Evolutionary conservation across 2,329 filamentous ascomycete species (phyloP).

Genomic region (Fulvia fulva): DNA sequence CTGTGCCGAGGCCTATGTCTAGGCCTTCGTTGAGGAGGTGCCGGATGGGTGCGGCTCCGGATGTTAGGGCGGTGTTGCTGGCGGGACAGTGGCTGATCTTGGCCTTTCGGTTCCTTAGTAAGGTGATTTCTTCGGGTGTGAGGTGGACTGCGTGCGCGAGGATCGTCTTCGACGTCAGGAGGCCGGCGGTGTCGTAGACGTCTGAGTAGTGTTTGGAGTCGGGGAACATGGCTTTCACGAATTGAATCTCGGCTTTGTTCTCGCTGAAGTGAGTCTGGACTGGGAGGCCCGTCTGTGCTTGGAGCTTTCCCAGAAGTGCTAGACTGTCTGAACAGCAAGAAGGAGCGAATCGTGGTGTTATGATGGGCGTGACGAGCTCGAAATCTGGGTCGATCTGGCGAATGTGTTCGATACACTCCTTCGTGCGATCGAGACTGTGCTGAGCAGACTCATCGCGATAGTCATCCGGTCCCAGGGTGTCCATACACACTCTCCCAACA

Average conservation of each 20-base stretch:
- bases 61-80: slow-evolving; percentile 77
- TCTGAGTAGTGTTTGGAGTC: slow-evolving; percentile 61
- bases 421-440: slow-evolving; percentile 50
- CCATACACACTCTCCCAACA: slow-evolving; percentile 94
- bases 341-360: slow-evolving; percentile 67
- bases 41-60: slow-evolving; percentile 72
- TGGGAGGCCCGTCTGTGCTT: slow-evolving; percentile 58
- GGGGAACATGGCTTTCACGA: slow-evolving; percentile 70
- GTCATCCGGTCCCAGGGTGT: slow-evolving; percentile 65
- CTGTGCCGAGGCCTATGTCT: slow-evolving; percentile 80
- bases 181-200: slow-evolving; percentile 70
- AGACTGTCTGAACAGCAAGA: slow-evolving; percentile 56
- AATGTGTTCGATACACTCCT: slow-evolving; percentile 55
- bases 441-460: slow-evolving; percentile 71
- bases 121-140: slow-evolving; percentile 57
- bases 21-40: slow-evolving; percentile 70
- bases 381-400: slow-evolving; percentile 59
- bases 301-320: slow-evolving; percentile 59
- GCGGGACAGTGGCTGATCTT: slow-evolving; percentile 84
- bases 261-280: slow-evolving; percentile 90
- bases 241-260: slow-evolving; percentile 67
- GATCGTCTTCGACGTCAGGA: slow-evolving; percentile 71
- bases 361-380: slow-evolving; percentile 68
- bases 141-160: slow-evolving; percentile 84
- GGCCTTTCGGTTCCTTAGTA: slow-evolving; percentile 59